Base-by-base conservation (phyloP, 257 asterid species). In the Gentiana dahurica region DNA sequence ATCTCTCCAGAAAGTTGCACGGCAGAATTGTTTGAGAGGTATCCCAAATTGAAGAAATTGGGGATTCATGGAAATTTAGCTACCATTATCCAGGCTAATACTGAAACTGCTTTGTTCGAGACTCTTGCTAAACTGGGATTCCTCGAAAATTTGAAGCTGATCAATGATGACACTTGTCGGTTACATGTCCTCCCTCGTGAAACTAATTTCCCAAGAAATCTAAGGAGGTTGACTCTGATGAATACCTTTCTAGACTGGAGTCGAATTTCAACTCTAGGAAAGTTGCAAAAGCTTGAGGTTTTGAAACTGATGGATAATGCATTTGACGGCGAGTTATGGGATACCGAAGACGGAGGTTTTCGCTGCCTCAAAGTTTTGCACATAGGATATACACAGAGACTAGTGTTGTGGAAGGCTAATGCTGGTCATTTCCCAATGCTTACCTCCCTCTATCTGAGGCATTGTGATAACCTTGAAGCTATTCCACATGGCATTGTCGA, bases 171-270 rank as follows among this genome's bases (percentile, higher is more conserved):
- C 8, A 49, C 50, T 8, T 8, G 4, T 8, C 44, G 47, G 36
- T 3, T 15, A 32, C 61, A 24, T 62, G 13, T 1, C 0, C 53
- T 65, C 52, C 56, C 45, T 58, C 36, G 51, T 39, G 60, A 50
- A 45, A 43, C 51, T 33, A 66, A 46, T 39, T 60, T 66, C 54
- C 60, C 71, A 36, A 53, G 61, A 36, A 66, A 59, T 46, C 49
- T 66, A 32, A 59, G 54, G 32, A 66, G 34, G 53, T 57, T 60
- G 33, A 62, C 68, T 2, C 36, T 78, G 43, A 33, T 55, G 24
- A 54, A 51, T 2, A 75, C 78, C 0, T 57, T 50, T 55, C 71
- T 79, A 0, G 58, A 64, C 1, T 79, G 85, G 85, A 13, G 33
- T 0, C 62, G 73, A 24, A 67, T 79, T 68, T 9, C 66, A 11